Percentiles rank a stretch among this genome's conserved stretches.
Conservation (phyloP, 257 asterid genomes). For the Rubia yunnanensis region DNA sequence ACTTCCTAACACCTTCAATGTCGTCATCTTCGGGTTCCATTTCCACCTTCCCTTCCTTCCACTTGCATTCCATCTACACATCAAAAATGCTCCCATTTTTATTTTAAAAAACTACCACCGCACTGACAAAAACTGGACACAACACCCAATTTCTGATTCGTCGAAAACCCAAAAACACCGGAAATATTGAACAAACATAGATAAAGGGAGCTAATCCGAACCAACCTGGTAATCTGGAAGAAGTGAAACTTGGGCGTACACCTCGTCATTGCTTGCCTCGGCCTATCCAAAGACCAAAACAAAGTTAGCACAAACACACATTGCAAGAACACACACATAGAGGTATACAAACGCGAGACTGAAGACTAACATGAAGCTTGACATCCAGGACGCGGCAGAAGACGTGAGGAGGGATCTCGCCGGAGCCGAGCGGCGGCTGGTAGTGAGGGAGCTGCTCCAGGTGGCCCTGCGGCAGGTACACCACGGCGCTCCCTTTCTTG, state of each 20-base stretch:
- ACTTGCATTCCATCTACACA: conserved; percentile 41
- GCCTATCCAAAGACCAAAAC: conserved; percentile 55
- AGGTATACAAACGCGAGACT: too few relatives aligned
- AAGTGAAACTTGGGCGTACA: conserved; percentile 77
- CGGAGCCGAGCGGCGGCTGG: conserved; percentile 29
- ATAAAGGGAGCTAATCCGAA: not conserved
- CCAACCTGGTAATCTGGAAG: conserved; percentile 70
- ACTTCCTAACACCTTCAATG: conserved; percentile 39
- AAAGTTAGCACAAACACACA: not conserved
- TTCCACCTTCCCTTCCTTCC: conserved; percentile 59
- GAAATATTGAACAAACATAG: too few relatives aligned
- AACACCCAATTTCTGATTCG: not conserved
- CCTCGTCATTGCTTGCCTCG: conserved; percentile 78
- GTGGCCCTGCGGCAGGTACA: conserved; percentile 94
- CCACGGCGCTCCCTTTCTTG: conserved; percentile 71
- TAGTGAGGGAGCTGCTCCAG: conserved; percentile 58
- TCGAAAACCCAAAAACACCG: not conserved
- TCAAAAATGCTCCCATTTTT: not conserved
- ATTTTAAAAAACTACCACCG: conserved; percentile 1
- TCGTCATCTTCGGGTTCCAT: conserved; percentile 55
- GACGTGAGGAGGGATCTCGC: conserved; percentile 73
- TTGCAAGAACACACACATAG: not conserved
- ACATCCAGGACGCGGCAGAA: conserved; percentile 92
- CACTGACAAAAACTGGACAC: too few relatives aligned
- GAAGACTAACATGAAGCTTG: conserved; percentile 55